Base-by-base conservation (phyloP, 31 red algal species). In the Odonthalia washingtoniensis region DNA sequence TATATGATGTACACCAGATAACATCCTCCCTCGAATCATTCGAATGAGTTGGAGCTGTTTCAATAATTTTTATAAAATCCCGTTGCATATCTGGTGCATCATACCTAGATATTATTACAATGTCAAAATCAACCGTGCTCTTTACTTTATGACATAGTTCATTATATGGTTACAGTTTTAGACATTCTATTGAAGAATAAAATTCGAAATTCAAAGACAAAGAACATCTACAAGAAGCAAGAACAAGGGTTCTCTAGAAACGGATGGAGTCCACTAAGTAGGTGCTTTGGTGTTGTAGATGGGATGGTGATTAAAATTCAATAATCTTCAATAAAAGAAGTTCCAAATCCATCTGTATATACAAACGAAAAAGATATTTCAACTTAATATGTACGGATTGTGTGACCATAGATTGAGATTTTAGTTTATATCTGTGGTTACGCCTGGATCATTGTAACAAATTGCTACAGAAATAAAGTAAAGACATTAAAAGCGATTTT, bases 241-340 rank as follows among this genome's bases (percentile, higher is more conserved):
- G 66, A 9, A 27, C n/a, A 28, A 28, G 66, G 28, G 6, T 82
- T 49, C 52, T 83, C 78, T 18, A 60, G 80, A 60, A 68, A 34
- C 6, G 43, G 45, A 3, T 33, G 0, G 12, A 86, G 89, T 63
- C 80, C 81, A 28, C 3, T 85, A 6, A 72, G 27, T 6, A 53
- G 32, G 32, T 85, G 72, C 42, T 21, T 57, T 34, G 89, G 89
- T 9, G 81, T 74, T 21, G 1, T 92, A 0, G 81, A 86, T 62
- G 72, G 81, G 4, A 70, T 85, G 12, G 89, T 60, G 32, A 74
- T 92, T 14, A 85, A 73, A 62, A 83, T 90, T 38, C 36, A 40
- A 27, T 53, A 92, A 49, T 81, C 75, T 27, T 64, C 74, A 5
- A 17, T 16, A 16, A 34, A 0, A 0, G 73, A 87, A 24, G 81